Percentiles rank a stretch among this genome's conserved stretches.
phyloP scores from a whole-genome alignment of 306 rosid genomes.

The Parietaria judaica region DNA sequence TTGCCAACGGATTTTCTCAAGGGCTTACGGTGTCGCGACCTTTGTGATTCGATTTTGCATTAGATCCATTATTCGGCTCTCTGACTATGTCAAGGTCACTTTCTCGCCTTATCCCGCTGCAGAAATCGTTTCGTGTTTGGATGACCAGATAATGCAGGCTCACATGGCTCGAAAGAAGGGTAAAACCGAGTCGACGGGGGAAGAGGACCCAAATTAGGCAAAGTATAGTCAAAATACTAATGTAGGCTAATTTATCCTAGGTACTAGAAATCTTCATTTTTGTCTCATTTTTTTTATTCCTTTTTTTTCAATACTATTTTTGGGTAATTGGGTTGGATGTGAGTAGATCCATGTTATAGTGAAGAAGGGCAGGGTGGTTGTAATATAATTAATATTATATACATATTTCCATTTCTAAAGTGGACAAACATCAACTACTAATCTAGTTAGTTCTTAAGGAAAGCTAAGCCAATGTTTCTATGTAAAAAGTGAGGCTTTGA shows the following conservation, averaged over 20 bases:
- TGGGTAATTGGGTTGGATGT: conserved; percentile 1
- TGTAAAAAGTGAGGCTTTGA: too few species aligned
- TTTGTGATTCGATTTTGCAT: conserved; percentile 41
- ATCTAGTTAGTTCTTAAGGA: conserved; percentile 21
- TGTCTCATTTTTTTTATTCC: conserved; percentile 3
- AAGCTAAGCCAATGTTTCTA: neutral
- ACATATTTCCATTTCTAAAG: conserved; percentile 6
- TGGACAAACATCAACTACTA: conserved; percentile 17
- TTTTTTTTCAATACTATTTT: neutral
- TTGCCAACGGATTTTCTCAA: conserved; percentile 64
- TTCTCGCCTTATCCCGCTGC: conserved; percentile 9
- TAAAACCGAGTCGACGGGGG: conserved; percentile 4
- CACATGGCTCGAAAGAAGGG: conserved; percentile 2
- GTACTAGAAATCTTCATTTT: conserved; percentile 24
- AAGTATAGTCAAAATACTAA: conserved; percentile 26
- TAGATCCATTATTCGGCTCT: conserved; percentile 16
- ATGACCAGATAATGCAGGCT: conserved; percentile 5
- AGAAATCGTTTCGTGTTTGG: conserved; percentile 17
- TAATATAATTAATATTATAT: conserved; percentile 18
- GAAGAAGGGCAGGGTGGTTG: conserved; percentile 19
- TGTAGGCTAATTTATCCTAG: conserved; percentile 14
- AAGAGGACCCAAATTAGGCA: conserved; percentile 10
- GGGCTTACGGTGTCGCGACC: conserved; percentile 55
- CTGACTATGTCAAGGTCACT: conserved; percentile 13
- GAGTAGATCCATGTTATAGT: conserved; percentile 12